Evolutionary conservation across 345 rosid species (phyloP).

Genomic region (Anastatica hierochuntica): DNA sequence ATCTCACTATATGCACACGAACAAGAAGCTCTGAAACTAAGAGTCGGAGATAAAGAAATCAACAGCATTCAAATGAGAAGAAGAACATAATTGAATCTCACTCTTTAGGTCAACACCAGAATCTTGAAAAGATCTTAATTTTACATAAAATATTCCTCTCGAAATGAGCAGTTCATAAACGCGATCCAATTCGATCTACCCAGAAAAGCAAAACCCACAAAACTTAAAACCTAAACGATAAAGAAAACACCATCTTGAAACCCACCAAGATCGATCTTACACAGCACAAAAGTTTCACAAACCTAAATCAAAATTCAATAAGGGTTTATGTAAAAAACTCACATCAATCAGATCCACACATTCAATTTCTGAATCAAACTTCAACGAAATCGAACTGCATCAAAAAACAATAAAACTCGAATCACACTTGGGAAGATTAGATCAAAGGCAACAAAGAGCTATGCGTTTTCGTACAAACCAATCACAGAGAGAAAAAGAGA

Average conservation of each 20-base stretch:
- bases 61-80: too few species aligned
- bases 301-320: background rate
- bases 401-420: background rate
- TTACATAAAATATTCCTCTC: background rate
- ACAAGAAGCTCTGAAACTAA: too few species aligned
- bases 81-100: background rate
- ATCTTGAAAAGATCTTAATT: background rate
- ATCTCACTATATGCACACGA: too few species aligned
- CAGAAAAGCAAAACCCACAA: constrained; percentile 9
- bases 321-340: constrained; percentile 21
- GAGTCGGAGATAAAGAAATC: too few species aligned
- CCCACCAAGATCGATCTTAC: constrained; percentile 13
- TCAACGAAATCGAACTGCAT: constrained; percentile 2
- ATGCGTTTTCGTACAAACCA: background rate
- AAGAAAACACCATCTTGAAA: background rate
- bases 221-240: background rate
- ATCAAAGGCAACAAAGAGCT: constrained; percentile 6
- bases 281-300: too few species aligned
- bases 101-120: background rate
- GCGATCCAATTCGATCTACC: constrained; percentile 18
- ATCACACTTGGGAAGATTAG: too few species aligned
- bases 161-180: background rate
- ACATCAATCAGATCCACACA: constrained; percentile 31
- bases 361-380: constrained; percentile 15
- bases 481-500: background rate